Conservation (phyloP, 2,329 filamentous ascomycete genomes). For the Lasiodiplodia citricola region DNA sequence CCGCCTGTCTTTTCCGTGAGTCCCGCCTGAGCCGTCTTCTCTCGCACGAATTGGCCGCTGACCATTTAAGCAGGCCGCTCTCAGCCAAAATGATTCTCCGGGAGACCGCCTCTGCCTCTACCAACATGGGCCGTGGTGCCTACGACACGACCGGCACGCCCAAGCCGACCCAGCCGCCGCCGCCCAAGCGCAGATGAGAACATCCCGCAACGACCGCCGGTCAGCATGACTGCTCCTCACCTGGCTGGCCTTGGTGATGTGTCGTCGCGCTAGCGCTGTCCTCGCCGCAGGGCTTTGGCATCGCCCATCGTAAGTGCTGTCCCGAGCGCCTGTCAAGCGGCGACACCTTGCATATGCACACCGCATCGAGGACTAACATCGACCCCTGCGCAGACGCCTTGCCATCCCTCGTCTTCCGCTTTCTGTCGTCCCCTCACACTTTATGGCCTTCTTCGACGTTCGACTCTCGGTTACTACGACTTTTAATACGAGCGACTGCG, state of each 20-base stretch:
- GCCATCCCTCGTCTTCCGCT: slow-evolving; percentile 26
- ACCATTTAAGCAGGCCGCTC: slow-evolving; percentile 36
- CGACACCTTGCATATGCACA: slow-evolving; percentile 26
- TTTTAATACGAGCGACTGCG: slow-evolving; percentile 28
- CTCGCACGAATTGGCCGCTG: slow-evolving; percentile 24
- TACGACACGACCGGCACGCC: slow-evolving; percentile 58
- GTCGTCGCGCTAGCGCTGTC: slow-evolving; percentile 19
- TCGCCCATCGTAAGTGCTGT: slow-evolving; percentile 22
- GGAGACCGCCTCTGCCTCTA: slow-evolving; percentile 44
- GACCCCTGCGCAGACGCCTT: slow-evolving; percentile 25
- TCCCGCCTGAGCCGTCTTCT: slow-evolving; percentile 29
- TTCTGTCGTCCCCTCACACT: slow-evolving; percentile 8
- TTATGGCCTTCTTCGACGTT: slow-evolving; percentile 20
- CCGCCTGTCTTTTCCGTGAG: slow-evolving; percentile 25
- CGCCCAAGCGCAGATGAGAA: slow-evolving; percentile 44
- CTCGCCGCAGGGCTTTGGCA: slow-evolving; percentile 18
- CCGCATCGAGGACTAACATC: slow-evolving; percentile 17
- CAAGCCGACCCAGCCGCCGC: slow-evolving; percentile 50
- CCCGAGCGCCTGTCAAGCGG: slow-evolving; percentile 21
- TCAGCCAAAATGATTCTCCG: slow-evolving; percentile 48
- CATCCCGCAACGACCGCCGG: slow-evolving; percentile 3
- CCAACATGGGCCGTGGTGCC: slow-evolving; percentile 56
- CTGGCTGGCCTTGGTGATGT: slow-evolving; percentile 23
- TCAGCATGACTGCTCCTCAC: slow-evolving; percentile 24
- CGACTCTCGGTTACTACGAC: slow-evolving; percentile 27